Conservation (phyloP, 129 eudicot genomes). For the Centaurea solstitialis region DNA sequence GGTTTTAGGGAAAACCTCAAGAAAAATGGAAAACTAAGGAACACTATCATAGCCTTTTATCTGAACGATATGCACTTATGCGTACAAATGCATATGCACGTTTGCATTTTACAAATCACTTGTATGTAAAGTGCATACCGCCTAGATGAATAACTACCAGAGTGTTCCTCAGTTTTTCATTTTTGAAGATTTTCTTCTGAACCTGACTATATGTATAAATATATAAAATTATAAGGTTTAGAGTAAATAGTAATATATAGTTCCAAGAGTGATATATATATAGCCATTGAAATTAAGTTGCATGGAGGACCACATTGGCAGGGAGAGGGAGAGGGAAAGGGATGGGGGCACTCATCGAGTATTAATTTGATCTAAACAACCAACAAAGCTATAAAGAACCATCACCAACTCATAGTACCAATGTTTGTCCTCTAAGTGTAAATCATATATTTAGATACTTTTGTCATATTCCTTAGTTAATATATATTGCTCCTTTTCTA, state of each 20-base stretch:
- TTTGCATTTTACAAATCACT: no score
- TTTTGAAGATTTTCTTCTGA: no score
- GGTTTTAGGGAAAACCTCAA: no score
- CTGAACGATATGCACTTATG: no score
- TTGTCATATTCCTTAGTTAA: conserved; percentile 11
- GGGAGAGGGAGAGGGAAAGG: conserved; percentile 15
- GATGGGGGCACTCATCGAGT: conserved; percentile 20
- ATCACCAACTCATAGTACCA: conserved; percentile 36
- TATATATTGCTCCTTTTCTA: background rate
- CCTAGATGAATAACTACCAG: no score
- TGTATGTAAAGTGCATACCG: no score
- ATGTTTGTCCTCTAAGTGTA: conserved; percentile 35
- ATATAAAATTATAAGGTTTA: no score
- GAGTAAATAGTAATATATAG: background rate
- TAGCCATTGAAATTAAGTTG: conserved; percentile 27
- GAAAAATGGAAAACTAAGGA: no score
- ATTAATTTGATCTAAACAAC: conserved; percentile 36
- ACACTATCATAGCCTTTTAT: no score
- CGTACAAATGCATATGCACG: no score
- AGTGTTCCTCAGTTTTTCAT: no score
- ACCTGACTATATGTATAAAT: no score
- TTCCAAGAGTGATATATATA: background rate
- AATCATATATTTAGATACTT: conserved; percentile 18
- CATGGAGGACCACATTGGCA: conserved; percentile 41
- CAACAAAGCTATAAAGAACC: conserved; percentile 36